Percentiles rank a stretch among this genome's conserved stretches.
These are phyloP conservation scores for Dothistroma septosporum DNA, from an alignment of 2,329 filamentous ascomycete genomes.

Conservation along the genomic window DNA sequence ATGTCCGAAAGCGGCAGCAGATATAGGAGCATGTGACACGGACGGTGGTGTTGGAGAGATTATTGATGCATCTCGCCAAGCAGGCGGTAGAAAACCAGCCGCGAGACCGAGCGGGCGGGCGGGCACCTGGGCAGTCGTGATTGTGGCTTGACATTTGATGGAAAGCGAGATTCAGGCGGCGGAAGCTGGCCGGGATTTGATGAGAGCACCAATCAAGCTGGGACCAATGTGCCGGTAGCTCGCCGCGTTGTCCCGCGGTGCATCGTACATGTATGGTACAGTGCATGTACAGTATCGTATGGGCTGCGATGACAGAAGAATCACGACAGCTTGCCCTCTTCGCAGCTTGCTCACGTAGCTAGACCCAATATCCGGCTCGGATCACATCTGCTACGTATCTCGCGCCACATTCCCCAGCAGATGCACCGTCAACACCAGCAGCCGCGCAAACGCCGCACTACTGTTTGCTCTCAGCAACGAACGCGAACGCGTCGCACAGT, in stretches of 20 bases:
- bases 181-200: neutral
- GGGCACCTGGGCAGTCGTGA: too few relatives aligned
- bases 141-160: neutral
- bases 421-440: neutral
- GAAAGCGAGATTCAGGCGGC: neutral
- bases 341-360: neutral
- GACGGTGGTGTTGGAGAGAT: neutral
- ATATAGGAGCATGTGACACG: neutral
- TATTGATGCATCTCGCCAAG: neutral
- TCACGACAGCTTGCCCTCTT: neutral
- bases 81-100: neutral
- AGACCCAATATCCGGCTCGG: neutral
- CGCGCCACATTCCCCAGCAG: neutral
- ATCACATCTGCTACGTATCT: neutral
- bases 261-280: neutral
- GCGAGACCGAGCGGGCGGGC: neutral
- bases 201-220: neutral
- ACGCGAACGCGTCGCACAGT: constrained; percentile 1
- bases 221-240: neutral
- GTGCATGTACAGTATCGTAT: neutral
- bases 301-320: neutral
- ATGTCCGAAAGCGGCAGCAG: neutral
- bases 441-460: neutral
- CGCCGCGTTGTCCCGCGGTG: neutral
- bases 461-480: neutral